phyloP scores from a whole-genome alignment of 768 basidiomycete species.

The Kwoniella pini region DNA sequence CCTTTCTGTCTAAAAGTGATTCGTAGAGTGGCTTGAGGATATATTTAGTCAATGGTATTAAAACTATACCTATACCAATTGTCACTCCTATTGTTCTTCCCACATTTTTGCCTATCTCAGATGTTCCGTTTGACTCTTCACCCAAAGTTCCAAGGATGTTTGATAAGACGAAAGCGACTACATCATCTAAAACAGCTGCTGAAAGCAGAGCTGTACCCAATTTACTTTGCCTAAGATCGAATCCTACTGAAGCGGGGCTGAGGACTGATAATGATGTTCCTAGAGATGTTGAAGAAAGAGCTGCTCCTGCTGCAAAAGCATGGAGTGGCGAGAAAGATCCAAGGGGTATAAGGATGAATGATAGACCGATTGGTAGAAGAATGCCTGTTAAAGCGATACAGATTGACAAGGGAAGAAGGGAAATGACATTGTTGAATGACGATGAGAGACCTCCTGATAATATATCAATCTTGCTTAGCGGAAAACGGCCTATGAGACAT shows the following conservation, averaged over 20 bases:
- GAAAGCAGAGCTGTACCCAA: constrained; percentile 64
- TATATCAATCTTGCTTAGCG: too few species aligned
- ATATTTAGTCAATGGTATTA: constrained; percentile 54
- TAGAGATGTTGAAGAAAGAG: constrained; percentile 66
- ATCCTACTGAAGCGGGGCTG: constrained; percentile 37
- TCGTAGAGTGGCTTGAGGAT: constrained; percentile 42
- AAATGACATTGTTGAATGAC: constrained; percentile 58
- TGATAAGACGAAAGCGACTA: constrained; percentile 65
- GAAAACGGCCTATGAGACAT: too few species aligned
- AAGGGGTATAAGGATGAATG: constrained; percentile 58
- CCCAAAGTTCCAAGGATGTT: constrained; percentile 58
- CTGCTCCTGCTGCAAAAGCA: constrained; percentile 66
- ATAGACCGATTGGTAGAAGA: constrained; percentile 47
- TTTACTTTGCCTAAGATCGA: constrained; percentile 59
- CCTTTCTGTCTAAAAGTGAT: constrained; percentile 3
- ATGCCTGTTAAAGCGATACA: constrained; percentile 62
- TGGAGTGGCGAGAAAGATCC: constrained; percentile 60
- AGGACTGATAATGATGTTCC: constrained; percentile 69
- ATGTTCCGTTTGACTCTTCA: constrained; percentile 5
- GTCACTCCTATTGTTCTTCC: constrained; percentile 64
- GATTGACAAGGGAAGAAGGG: constrained; percentile 60
- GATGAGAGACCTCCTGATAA: constrained; percentile 62
- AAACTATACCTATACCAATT: constrained; percentile 59
- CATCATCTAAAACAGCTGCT: constrained; percentile 69
- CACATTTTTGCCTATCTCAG: constrained; percentile 50